Base-by-base conservation (phyloP, 1,284 basidiomycete species). In the Neotropicomus parvogracilis region DNA sequence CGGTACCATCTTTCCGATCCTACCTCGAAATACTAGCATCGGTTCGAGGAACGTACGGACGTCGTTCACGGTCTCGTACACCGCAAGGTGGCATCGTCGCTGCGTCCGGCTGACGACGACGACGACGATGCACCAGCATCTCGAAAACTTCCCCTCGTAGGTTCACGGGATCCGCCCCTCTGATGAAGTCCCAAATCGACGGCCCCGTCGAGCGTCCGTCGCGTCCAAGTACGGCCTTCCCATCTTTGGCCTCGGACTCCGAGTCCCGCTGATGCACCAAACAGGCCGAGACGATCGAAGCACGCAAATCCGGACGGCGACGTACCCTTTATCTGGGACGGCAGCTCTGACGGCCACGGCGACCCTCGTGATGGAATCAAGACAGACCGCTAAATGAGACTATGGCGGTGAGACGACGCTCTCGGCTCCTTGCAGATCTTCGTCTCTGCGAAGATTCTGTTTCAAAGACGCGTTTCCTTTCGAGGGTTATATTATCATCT, bases 131-230 rank as follows among this genome's bases (percentile, higher is more conserved):
- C n/a, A n/a, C n/a, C n/a, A n/a, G n/a, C 1, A 65, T 81, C 17
- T 79, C 79, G 7, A n/a, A n/a, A n/a, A 78, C 69, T 35, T 50
- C 72, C 3, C 80, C 79, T 55, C 78, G 77, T 6, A 68, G 56
- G 53, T 74, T 71, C 59, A 52, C 82, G 27, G 81, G 74, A 5
- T 70, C 21, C 83, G 85, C 53, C 70, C 78, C 0, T 67, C 70
- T 1, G 82, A 81, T 2, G 83, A 85, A 62, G 67, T 78, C n/a
- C 14, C 81, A 84, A 52, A 82, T 84, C 37, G 52, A 70, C 46
- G 71, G 73, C 39, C 69, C 68, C 4, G 68, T 65, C 3, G 64
- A 67, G 29, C 83, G 81, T 79, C 62, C 65, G 26, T 56, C 58
- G 1, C 80, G 79, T 53, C 68, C 75, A 0, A 75, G 77, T 75